Evolutionary conservation across 305 asterid species (phyloP), one percentile per base, ranked within the genome.

Genomic region (Ilex paraguariensis): DNA sequence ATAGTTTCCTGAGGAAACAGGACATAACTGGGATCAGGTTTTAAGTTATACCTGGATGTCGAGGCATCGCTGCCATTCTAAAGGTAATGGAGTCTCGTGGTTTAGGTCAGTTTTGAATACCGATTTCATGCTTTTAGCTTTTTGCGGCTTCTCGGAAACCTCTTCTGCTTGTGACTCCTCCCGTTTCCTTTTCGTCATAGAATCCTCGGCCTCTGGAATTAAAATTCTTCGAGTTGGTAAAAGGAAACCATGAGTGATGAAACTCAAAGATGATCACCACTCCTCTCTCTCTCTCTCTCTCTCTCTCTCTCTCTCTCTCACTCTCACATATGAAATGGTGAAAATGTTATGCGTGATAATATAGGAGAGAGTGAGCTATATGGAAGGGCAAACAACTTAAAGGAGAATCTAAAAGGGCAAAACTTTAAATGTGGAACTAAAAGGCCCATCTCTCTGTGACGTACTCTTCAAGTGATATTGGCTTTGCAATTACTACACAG

Each of bases 61-160:
- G 10, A 87, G 91, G 50, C 87, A 84, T 56, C 83, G 66, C 69
- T 87, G 91, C 95, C 95, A 82, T 63, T 87, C 95, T 42, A 69
- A 61, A 51, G 95, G 83, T 7, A 74, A 64, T 0, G 78, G 86
- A 68, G 84, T 66, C 36, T 77, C 74, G 28, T 48, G 84, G 46
- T 79, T 73, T 2, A 62, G 68, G 10, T 68, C 64, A 6, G 68
- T 55, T 6, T 72, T 73, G 21, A 63, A 59, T 14, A 60, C n/a
- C 51, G 77, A 54, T 31, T 66, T 72, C 55, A 39, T 48, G 58
- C 32, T 59, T 57, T 66, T 69, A 46, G 65, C 64, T 62, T 64
- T 67, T 31, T 67, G 65, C 28, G 70, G 64, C 48, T 71, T 60
- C 46, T 68, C 69, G 10, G 15, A 52, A 39, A 56, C 40, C 13